Conservation (phyloP, 768 basidiomycete genomes). For the Termitomyces sp. region DNA sequence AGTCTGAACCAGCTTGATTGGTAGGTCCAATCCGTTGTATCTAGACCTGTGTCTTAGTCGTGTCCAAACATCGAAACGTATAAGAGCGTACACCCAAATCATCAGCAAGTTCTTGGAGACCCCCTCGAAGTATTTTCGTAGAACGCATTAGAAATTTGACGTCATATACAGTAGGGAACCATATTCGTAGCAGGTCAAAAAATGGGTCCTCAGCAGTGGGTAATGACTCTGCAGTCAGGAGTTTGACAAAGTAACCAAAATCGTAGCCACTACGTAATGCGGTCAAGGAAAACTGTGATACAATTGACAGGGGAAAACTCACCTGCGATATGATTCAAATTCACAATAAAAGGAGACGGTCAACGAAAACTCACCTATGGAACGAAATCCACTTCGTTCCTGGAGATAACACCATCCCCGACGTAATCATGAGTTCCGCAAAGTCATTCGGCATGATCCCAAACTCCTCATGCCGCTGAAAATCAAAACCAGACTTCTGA, state of each 20-base stretch:
- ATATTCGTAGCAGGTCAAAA: constrained; percentile 80
- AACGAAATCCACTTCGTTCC: constrained; percentile 98
- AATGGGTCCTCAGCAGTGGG: constrained; percentile 89
- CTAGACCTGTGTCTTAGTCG: constrained; percentile 31
- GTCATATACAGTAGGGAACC: constrained; percentile 97
- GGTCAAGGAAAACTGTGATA: not conserved
- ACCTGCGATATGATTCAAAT: not conserved
- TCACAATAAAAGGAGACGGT: not conserved
- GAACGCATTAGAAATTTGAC: constrained; percentile 95
- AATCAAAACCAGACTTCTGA: constrained; percentile 94
- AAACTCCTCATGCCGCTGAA: constrained; percentile 87
- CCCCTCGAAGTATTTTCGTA: constrained; percentile 83
- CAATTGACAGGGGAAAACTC: not conserved
- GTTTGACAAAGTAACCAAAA: constrained; percentile 97
- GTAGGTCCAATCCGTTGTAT: constrained; percentile 86
- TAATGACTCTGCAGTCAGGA: constrained; percentile 81
- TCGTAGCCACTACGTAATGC: constrained; percentile 79
- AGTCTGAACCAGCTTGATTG: constrained; percentile 98
- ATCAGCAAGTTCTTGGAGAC: constrained; percentile 92
- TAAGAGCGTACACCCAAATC: constrained; percentile 76
- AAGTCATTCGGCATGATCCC: constrained; percentile 94
- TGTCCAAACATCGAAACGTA: constrained; percentile 12
- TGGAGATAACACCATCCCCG: constrained; percentile 83
- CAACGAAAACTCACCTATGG: constrained; percentile 73
- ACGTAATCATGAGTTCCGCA: constrained; percentile 95